phyloP scores from a whole-genome alignment of 1,284 basidiomycete genomes.

The Tylopilus sp. region DNA sequence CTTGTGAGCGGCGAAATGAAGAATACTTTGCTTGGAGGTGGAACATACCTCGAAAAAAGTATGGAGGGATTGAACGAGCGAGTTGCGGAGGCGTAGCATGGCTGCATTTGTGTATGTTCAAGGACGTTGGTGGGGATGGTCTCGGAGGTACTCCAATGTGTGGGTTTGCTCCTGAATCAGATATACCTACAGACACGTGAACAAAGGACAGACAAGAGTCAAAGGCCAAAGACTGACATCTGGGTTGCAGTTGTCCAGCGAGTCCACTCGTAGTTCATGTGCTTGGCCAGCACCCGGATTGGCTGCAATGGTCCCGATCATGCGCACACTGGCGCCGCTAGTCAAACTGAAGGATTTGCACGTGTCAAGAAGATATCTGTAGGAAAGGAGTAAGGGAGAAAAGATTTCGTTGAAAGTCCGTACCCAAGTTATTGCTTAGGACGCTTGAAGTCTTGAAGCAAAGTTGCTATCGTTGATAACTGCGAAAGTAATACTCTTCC shows the following conservation, averaged over 20 bases:
- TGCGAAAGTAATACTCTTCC: conserved; percentile 90
- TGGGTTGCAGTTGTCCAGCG: conserved; percentile 74
- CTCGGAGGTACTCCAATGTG: conserved; percentile 81
- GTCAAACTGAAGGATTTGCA: conserved; percentile 58
- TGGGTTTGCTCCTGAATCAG: conserved; percentile 90
- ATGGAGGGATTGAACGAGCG: conserved; percentile 62
- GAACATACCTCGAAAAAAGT: conserved; percentile 76
- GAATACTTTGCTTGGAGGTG: neutral
- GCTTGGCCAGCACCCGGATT: conserved; percentile 80
- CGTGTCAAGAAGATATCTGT: conserved; percentile 7
- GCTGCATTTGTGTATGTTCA: conserved; percentile 78
- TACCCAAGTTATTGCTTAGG: conserved; percentile 48
- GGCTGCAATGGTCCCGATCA: conserved; percentile 73
- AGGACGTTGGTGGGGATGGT: conserved; percentile 87
- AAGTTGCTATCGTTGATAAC: conserved; percentile 88
- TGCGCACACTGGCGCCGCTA: conserved; percentile 78
- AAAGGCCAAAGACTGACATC: conserved; percentile 59
- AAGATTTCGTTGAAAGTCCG: conserved; percentile 23
- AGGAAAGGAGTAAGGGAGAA: neutral
- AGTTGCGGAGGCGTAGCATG: conserved; percentile 80
- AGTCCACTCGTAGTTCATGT: conserved; percentile 79
- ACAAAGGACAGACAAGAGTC: neutral
- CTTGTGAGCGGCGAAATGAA: conserved; percentile 8
- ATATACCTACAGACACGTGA: conserved; percentile 66
- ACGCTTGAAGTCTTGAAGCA: conserved; percentile 82